These are phyloP conservation scores for Ettlia oleoabundans DNA, from an alignment of 139 green algal genomes.

Conservation along the genomic window DNA sequence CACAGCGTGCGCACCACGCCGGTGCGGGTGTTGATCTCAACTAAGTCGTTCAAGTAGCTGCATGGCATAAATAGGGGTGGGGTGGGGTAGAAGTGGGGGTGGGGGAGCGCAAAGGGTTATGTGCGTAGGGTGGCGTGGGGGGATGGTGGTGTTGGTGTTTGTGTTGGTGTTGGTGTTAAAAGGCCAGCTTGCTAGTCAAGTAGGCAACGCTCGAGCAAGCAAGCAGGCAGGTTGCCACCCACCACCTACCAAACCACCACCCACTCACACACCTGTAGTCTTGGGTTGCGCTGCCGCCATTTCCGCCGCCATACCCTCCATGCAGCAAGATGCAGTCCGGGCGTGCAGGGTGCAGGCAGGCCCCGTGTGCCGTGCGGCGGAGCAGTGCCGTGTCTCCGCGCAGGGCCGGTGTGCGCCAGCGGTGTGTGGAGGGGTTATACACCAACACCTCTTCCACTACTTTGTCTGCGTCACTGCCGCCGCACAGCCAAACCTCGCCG, in stretches of 20 bases:
- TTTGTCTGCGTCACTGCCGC: neutral
- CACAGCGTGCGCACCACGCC: neutral
- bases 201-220: too few relatives aligned
- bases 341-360: slow-evolving; percentile 30
- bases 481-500: slow-evolving; percentile 40
- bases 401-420: slow-evolving; percentile 4
- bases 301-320: slow-evolving; percentile 33
- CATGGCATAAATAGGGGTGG: neutral
- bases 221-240: neutral
- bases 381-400: slow-evolving; percentile 22
- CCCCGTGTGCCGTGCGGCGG: slow-evolving; percentile 36
- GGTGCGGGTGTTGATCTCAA: slow-evolving; percentile 22
- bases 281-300: neutral
- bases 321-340: slow-evolving; percentile 21
- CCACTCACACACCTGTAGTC: neutral
- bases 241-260: neutral
- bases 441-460: neutral
- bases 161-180: neutral
- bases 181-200: too few relatives aligned
- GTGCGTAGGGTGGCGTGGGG: neutral
- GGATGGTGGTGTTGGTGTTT: neutral
- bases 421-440: neutral
- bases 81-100: neutral
- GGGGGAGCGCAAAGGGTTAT: neutral
- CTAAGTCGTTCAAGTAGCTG: slow-evolving; percentile 34